Conservation (phyloP, 257 asterid genomes). For the Galeopsis tetrahit region DNA sequence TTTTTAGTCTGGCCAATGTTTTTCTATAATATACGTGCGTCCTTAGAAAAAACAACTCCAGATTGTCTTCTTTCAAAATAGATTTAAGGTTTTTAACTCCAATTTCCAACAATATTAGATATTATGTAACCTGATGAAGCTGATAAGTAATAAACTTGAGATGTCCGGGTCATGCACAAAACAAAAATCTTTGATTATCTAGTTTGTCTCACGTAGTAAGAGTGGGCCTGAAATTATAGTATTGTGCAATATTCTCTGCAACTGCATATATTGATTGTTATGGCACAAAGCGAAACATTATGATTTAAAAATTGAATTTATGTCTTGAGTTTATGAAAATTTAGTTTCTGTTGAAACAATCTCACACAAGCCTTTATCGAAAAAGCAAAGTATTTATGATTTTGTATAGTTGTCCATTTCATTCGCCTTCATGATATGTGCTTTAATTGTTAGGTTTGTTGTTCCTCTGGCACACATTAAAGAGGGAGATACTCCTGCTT, state of each 20-base stretch:
- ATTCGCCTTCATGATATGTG: background rate
- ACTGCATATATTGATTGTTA: background rate
- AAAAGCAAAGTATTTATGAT: background rate
- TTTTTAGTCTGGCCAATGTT: background rate
- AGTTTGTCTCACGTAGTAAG: background rate
- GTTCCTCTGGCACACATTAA: conserved; percentile 23
- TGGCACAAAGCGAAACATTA: background rate
- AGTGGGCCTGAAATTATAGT: background rate
- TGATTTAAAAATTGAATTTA: background rate
- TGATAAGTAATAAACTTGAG: background rate
- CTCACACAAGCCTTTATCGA: background rate
- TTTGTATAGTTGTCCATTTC: background rate
- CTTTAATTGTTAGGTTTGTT: conserved; percentile 36
- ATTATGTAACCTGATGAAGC: background rate
- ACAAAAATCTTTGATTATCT: background rate
- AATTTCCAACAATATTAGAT: background rate
- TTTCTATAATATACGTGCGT: background rate
- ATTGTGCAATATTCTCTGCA: background rate
- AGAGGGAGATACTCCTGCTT: conserved; percentile 33
- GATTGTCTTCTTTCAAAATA: background rate
- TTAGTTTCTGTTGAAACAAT: background rate
- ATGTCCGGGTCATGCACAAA: background rate
- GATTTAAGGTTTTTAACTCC: background rate
- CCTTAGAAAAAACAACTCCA: background rate
- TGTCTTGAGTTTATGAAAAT: conserved; percentile 4